Percentiles rank a stretch among this genome's conserved stretches.
Conservation (phyloP, 2,329 filamentous ascomycete genomes). For the Sphaerostilbella broomeana region DNA sequence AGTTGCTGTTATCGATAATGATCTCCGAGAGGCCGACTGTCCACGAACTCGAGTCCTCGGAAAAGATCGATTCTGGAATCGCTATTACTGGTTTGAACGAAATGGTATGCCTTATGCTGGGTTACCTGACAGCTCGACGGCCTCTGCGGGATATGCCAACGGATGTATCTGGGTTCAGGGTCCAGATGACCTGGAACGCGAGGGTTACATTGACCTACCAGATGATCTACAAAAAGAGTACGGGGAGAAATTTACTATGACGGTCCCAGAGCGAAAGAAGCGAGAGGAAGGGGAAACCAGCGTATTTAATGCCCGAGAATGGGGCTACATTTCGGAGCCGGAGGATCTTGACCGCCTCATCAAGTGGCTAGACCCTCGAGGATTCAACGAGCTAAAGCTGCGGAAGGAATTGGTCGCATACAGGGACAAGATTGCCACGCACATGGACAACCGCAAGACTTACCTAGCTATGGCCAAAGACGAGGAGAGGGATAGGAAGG, state of each 20-base stretch:
- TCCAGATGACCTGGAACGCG: slow-evolving; percentile 78
- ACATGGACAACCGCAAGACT: slow-evolving; percentile 73
- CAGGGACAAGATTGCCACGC: slow-evolving; percentile 65
- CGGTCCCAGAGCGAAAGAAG: slow-evolving; percentile 76
- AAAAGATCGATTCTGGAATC: slow-evolving; percentile 95
- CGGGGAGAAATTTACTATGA: slow-evolving; percentile 69
- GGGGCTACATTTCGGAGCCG: slow-evolving; percentile 85
- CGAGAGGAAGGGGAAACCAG: slow-evolving; percentile 78
- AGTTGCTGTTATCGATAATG: slow-evolving; percentile 80
- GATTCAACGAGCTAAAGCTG: slow-evolving; percentile 78
- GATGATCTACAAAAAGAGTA: slow-evolving; percentile 70
- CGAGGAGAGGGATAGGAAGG: slow-evolving; percentile 34
- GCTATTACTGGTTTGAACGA: slow-evolving; percentile 98
- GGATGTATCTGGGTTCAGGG: slow-evolving; percentile 95
- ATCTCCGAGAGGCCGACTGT: slow-evolving; percentile 89
- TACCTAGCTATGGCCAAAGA: slow-evolving; percentile 48
- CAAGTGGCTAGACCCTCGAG: slow-evolving; percentile 81
- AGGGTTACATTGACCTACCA: slow-evolving; percentile 76
- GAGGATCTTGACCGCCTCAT: slow-evolving; percentile 72
- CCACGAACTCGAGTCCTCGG: slow-evolving; percentile 83
- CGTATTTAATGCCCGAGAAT: slow-evolving; percentile 70
- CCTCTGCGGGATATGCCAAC: slow-evolving; percentile 82
- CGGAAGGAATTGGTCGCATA: slow-evolving; percentile 78
- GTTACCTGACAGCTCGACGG: slow-evolving; percentile 80
- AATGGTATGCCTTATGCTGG: slow-evolving; percentile 97